Evolutionary conservation across 2,329 filamentous ascomycete genomes (phyloP), one percentile per base, ranked within the genome.

Genomic region (Monilinia fructigena): DNA sequence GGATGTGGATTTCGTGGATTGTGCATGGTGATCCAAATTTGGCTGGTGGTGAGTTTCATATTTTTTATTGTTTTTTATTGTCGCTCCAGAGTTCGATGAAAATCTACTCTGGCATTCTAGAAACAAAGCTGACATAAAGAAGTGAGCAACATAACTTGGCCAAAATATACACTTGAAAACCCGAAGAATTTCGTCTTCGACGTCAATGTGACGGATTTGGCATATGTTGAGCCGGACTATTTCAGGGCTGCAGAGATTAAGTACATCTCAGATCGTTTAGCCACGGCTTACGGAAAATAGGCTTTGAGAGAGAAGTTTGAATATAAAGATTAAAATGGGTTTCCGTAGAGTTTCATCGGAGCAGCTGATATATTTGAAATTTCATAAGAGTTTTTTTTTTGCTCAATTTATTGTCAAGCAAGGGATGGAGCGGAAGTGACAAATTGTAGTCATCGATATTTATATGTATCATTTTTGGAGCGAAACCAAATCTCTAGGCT

Each of bases 171-270:
- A 0, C 68, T 75, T 3, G 70, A 73, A 1, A 70, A 76, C 40
- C 80, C 80, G 23, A 47, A 3, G 62, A 78, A 83, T 70, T 72
- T 83, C 18, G 78, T 83, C 1, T 82, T 84, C 63, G 79, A 83
- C 65, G 78, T 78, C 28, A 84, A 85, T 71, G 74, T 69, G 5
- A 81, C 79, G 16, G 66, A 70, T 16, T 47, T 67, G 40, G 55
- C 60, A 5, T 80, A 81, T 70, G 69, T 78, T 63, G 80, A 81
- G 68, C 69, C 75, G 52, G 83, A 85, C 70, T 77, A 76, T 47
- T 83, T 80, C 74, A 77, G 82, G 35, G 74, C 65, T 18, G 67
- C 54, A 4, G 67, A 54, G 12, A 68, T 68, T n/a, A 23, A 63
- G 10, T 68, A 55, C 28, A 67, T 68, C 11, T 65, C 63, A 3